These are phyloP conservation scores for Trametes cubensis DNA, from an alignment of 768 basidiomycete species.

Conservation along the genomic window DNA sequence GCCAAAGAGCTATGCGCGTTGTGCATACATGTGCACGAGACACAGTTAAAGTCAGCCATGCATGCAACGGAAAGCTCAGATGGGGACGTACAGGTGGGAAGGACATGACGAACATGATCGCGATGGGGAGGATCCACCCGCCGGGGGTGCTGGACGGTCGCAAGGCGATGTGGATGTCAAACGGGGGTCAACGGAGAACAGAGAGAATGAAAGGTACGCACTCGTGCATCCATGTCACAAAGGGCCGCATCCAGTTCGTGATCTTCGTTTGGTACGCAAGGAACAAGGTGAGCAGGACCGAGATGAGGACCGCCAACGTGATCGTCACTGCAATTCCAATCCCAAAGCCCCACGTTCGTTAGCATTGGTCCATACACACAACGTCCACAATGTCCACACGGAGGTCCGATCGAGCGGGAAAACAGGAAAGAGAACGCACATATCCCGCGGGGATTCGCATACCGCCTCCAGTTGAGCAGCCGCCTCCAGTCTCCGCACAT, in stretches of 20 bases:
- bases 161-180: no score
- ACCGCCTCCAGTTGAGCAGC: conserved; percentile 36
- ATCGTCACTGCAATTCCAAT: conserved; percentile 2
- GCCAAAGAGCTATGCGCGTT: conserved; percentile 59
- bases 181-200: no score
- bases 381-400: no score
- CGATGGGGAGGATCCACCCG: conserved; percentile 45
- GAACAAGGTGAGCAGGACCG: conserved; percentile 40
- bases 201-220: conserved; percentile 35
- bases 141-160: conserved; percentile 3
- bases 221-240: conserved; percentile 63
- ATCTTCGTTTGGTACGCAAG: conserved; percentile 53
- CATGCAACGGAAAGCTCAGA: no score
- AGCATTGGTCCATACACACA: no score
- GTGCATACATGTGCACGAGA: no score
- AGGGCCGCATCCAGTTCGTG: conserved; percentile 64
- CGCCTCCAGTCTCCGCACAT: conserved; percentile 31
- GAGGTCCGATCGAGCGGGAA: no score
- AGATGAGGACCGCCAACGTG: not conserved
- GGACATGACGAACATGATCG: conserved; percentile 44
- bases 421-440: conserved; percentile 4
- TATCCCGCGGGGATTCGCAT: not conserved
- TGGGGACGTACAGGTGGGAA: conserved; percentile 38
- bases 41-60: no score
- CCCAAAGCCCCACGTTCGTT: not conserved